Conservation (phyloP, 2,329 filamentous ascomycete genomes). For the Aspergillus proliferans region DNA sequence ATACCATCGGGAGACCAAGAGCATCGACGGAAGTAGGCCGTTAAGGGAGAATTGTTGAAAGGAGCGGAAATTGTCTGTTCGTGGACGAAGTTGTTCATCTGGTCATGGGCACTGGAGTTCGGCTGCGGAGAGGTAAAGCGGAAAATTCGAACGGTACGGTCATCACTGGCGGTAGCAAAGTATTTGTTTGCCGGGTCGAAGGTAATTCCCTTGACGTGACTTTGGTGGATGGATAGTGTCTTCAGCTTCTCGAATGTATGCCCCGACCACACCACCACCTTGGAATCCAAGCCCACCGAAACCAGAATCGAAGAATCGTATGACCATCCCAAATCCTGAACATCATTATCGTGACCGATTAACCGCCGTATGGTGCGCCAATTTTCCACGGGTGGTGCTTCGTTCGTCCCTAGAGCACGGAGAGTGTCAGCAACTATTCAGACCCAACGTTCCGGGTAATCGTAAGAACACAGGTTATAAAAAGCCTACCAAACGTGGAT, state of each 20-base stretch:
- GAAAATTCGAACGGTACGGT: slow-evolving; percentile 94
- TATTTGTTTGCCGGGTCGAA: slow-evolving; percentile 99
- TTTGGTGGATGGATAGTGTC: slow-evolving; percentile 85
- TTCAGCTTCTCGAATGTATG: slow-evolving; percentile 98
- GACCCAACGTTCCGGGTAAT: not conserved
- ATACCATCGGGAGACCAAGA: slow-evolving; percentile 98
- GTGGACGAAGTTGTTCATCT: slow-evolving; percentile 91
- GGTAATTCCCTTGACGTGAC: slow-evolving; percentile 96
- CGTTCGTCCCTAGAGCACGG: slow-evolving; percentile 60
- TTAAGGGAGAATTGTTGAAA: slow-evolving; percentile 85
- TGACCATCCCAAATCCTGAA: slow-evolving; percentile 96
- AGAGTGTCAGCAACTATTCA: slow-evolving; percentile 8
- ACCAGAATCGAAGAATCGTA: slow-evolving; percentile 92
- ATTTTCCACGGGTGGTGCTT: slow-evolving; percentile 89
- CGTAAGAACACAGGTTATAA: slow-evolving; percentile 2
- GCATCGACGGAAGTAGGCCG: slow-evolving; percentile 91
- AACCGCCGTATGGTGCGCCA: slow-evolving; percentile 93
- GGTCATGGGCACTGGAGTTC: slow-evolving; percentile 89
- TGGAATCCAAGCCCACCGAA: slow-evolving; percentile 93
- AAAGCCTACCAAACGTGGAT: slow-evolving; percentile 66
- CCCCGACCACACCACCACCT: slow-evolving; percentile 96
- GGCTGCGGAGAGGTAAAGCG: slow-evolving; percentile 85
- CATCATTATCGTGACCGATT: slow-evolving; percentile 96
- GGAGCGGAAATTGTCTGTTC: slow-evolving; percentile 86
- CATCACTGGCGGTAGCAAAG: slow-evolving; percentile 96